Percentiles rank a stretch among this genome's conserved stretches.
Evolutionary conservation across 73 alveolate species (phyloP).

Genomic region (Paramecium sonneborni): DNA sequence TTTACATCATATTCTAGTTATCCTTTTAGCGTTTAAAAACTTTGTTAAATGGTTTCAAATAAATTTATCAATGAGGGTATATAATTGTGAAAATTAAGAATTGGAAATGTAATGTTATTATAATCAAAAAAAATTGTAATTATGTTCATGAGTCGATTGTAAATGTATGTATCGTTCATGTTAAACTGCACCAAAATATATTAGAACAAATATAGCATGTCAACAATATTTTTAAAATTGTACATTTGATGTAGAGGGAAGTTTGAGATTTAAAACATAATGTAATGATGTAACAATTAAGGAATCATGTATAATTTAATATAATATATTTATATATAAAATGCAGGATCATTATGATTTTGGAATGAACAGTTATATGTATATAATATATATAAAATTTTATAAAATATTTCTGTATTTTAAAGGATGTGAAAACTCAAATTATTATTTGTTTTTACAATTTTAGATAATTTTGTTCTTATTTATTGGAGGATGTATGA

Average conservation of each 20-base stretch:
- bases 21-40: neutral
- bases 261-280: neutral
- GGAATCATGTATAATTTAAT: neutral
- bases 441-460: neutral
- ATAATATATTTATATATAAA: no score
- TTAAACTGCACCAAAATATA: neutral
- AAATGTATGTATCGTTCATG: neutral
- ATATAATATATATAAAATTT: no score
- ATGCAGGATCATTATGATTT: conserved; percentile 6
- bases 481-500: neutral
- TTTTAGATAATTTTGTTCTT: neutral
- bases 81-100: neutral
- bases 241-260: neutral
- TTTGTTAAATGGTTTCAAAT: neutral
- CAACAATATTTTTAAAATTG: neutral
- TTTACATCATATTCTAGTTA: neutral
- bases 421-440: conserved; percentile 11
- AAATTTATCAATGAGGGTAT: conserved; percentile 20
- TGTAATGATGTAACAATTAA: neutral
- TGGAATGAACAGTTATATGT: neutral
- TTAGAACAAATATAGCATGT: neutral
- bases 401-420: no score
- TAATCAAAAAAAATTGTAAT: neutral
- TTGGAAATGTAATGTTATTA: neutral
- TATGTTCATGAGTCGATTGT: conserved; percentile 11